Evolutionary conservation across 2,329 filamentous ascomycete species (phyloP).

Genomic region (Colletotrichum caudatum): DNA sequence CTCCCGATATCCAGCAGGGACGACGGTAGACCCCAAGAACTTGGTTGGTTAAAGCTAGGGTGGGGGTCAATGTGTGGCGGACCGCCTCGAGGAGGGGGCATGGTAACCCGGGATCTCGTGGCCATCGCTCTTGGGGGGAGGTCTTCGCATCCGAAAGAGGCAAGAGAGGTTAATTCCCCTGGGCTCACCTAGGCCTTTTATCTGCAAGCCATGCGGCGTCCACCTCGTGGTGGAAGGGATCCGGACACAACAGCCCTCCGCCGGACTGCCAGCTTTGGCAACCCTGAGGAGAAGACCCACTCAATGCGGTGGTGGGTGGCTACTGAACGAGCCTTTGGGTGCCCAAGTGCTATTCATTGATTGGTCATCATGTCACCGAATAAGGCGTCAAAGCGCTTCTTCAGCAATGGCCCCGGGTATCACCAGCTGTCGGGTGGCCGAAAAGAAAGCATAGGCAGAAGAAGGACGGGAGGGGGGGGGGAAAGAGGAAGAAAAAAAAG

Average conservation of each 20-base stretch:
- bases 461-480: too few relatives aligned
- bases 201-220: background rate
- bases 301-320: conserved; percentile 18
- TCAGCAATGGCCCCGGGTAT: background rate
- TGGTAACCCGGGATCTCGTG: conserved; percentile 30
- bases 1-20: conserved; percentile 18
- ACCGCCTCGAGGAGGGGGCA: conserved; percentile 28
- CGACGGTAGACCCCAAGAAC: conserved; percentile 4
- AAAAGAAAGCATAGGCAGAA: background rate
- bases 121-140: conserved; percentile 1
- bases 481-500: too few relatives aligned
- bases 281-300: conserved; percentile 15
- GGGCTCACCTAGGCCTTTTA: background rate
- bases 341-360: background rate
- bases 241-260: conserved; percentile 14
- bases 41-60: conserved; percentile 18
- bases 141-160: background rate
- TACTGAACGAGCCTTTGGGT: conserved; percentile 20
- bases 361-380: conserved; percentile 7
- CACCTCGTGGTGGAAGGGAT: conserved; percentile 11
- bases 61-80: conserved; percentile 20
- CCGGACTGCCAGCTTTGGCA: conserved; percentile 31
- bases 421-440: background rate
- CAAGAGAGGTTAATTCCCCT: conserved; percentile 1
- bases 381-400: background rate